phyloP scores from a whole-genome alignment of 1,284 basidiomycete genomes.

The Amylostereum areolatum region DNA sequence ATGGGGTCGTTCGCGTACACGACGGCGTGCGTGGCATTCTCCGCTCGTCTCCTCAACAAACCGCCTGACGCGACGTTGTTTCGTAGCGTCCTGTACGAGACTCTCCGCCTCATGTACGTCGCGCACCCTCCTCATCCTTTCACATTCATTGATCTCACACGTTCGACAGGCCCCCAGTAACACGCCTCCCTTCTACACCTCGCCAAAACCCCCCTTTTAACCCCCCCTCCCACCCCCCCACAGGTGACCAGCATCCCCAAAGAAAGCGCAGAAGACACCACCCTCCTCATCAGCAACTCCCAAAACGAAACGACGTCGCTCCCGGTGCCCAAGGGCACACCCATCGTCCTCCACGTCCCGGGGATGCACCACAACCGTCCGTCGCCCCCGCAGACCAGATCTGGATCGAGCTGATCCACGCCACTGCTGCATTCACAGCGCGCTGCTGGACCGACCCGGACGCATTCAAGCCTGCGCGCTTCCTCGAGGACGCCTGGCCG shows the following conservation, averaged over 20 bases:
- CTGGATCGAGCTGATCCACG: not conserved
- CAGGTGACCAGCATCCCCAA: slow-evolving; percentile 25
- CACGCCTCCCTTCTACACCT: not conserved
- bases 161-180: not conserved
- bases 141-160: not conserved
- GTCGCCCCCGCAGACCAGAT: slow-evolving; percentile 6
- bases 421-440: slow-evolving; percentile 23
- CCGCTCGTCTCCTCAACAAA: not conserved
- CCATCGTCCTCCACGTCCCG: slow-evolving; percentile 3
- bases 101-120: slow-evolving; percentile 13
- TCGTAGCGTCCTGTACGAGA: slow-evolving; percentile 49
- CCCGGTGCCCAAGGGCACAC: slow-evolving; percentile 1
- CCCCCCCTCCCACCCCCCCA: not conserved
- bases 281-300: not conserved
- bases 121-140: too few species aligned
- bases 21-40: not conserved
- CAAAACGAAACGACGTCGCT: not conserved
- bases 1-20: not conserved
- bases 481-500: slow-evolving; percentile 42
- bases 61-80: slow-evolving; percentile 6
- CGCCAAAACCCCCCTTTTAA: not conserved
- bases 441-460: slow-evolving; percentile 47
- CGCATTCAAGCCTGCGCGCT: slow-evolving; percentile 45
- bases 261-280: not conserved
- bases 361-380: slow-evolving; percentile 30